Evolutionary conservation across 2,329 filamentous ascomycete genomes (phyloP).

Genomic region (Lojkania enalia): DNA sequence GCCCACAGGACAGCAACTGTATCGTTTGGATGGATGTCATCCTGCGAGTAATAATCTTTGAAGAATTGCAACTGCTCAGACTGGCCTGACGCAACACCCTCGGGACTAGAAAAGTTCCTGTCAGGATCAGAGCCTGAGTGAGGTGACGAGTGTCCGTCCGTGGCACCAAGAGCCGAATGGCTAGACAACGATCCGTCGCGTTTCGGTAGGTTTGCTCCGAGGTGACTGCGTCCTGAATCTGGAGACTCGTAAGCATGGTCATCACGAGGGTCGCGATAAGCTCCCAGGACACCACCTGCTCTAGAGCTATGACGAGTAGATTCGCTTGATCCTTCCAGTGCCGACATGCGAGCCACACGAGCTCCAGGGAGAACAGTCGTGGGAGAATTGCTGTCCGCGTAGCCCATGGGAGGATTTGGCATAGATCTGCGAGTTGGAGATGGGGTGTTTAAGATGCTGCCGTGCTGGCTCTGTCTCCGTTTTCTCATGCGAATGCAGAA

Average conservation of each 20-base stretch:
- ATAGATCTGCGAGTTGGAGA: constrained; percentile 60
- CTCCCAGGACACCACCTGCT: constrained; percentile 26
- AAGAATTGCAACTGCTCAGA: constrained; percentile 96
- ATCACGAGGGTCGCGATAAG: constrained; percentile 37
- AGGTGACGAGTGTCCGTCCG: constrained; percentile 73
- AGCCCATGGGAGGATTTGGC: constrained; percentile 44
- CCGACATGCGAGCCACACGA: constrained; percentile 93
- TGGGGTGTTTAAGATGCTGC: constrained; percentile 87
- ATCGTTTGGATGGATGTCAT: constrained; percentile 91
- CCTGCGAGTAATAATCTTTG: constrained; percentile 98
- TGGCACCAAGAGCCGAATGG: constrained; percentile 70
- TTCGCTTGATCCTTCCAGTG: constrained; percentile 74
- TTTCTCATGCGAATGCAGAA: constrained; percentile 63
- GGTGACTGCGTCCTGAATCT: constrained; percentile 59
- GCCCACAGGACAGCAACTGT: constrained; percentile 93
- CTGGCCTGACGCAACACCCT: constrained; percentile 81
- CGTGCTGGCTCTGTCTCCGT: constrained; percentile 62
- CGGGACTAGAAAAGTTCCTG: constrained; percentile 80
- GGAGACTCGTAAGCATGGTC: constrained; percentile 76
- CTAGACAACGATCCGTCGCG: constrained; percentile 90
- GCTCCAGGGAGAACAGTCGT: constrained; percentile 72
- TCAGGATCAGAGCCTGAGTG: constrained; percentile 51
- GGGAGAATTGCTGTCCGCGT: constrained; percentile 43
- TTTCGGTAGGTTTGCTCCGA: constrained; percentile 56
- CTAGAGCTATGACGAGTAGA: constrained; percentile 49